phyloP scores from a whole-genome alignment of 768 basidiomycete genomes.

The Chalciporus pseudorubinellus region DNA sequence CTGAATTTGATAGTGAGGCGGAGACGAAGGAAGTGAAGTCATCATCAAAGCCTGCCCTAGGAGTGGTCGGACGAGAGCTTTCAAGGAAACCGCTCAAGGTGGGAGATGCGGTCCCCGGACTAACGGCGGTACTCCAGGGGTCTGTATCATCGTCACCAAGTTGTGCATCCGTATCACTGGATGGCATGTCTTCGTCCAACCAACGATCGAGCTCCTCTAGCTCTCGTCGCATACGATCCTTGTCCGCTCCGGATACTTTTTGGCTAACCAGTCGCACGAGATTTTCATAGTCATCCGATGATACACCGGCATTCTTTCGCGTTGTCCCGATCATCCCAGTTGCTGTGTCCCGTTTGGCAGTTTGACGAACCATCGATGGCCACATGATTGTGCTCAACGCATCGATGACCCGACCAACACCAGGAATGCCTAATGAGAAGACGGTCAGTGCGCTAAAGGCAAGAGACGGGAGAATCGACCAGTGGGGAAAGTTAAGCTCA shows the following conservation, averaged over 20 bases:
- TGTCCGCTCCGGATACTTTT: constrained; percentile 24
- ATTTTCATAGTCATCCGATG: constrained; percentile 21
- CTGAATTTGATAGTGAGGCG: constrained; percentile 38
- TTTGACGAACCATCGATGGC: constrained; percentile 61
- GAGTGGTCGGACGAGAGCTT: constrained; percentile 33
- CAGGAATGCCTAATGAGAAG: constrained; percentile 41
- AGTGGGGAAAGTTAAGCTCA: constrained; percentile 4
- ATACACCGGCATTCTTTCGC: neutral
- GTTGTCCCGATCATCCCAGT: neutral
- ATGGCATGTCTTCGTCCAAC: constrained; percentile 47
- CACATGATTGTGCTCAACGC: constrained; percentile 87
- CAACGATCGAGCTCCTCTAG: constrained; percentile 60
- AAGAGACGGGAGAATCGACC: neutral
- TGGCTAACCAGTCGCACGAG: constrained; percentile 21
- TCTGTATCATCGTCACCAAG: constrained; percentile 23
- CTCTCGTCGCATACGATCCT: constrained; percentile 44
- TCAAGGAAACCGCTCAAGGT: constrained; percentile 19
- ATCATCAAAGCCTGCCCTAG: constrained; percentile 60
- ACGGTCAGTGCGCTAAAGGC: neutral
- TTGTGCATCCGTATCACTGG: constrained; percentile 15
- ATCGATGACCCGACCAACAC: constrained; percentile 68
- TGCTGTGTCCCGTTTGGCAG: constrained; percentile 1
- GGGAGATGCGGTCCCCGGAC: constrained; percentile 29
- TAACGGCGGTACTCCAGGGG: constrained; percentile 41
- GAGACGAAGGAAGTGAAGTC: constrained; percentile 78